Conservation (phyloP, 345 rosid genomes). For the Iberis pinnata region DNA sequence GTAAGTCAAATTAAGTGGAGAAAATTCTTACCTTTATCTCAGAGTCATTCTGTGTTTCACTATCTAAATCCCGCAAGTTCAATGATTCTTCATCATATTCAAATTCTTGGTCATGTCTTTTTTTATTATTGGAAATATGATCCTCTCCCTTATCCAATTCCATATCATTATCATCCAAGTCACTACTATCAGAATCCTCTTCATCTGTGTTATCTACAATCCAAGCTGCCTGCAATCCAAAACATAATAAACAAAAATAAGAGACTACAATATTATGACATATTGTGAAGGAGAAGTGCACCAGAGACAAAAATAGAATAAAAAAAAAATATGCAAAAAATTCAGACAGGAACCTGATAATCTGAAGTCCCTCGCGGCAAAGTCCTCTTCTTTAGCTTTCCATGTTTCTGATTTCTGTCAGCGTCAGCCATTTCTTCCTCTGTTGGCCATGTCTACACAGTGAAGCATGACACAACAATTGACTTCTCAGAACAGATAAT, state of each 20-base stretch:
- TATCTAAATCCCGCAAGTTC: conserved; percentile 54
- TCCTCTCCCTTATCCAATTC: conserved; percentile 58
- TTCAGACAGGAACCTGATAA: conserved; percentile 57
- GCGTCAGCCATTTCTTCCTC: conserved; percentile 93
- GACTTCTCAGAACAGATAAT: conserved; percentile 7
- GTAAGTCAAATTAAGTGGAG: neutral
- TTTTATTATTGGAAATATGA: conserved; percentile 27
- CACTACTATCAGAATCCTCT: conserved; percentile 45
- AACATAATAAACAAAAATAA: conserved; percentile 4
- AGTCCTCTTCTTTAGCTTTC: conserved; percentile 46
- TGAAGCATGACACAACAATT: conserved; percentile 20
- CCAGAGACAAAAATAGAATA: neutral
- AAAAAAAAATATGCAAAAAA: neutral
- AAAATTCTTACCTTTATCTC: conserved; percentile 60
- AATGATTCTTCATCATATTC: conserved; percentile 63
- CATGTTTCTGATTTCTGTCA: conserved; percentile 49
- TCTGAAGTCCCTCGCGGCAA: conserved; percentile 92
- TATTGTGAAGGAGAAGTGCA: neutral
- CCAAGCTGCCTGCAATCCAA: conserved; percentile 82
- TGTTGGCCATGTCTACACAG: conserved; percentile 89
- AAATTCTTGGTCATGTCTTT: conserved; percentile 31
- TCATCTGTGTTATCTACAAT: conserved; percentile 68
- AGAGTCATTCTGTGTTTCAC: conserved; percentile 72
- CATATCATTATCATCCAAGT: conserved; percentile 65
- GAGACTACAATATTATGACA: too few relatives aligned